Percentiles rank a stretch among this genome's conserved stretches.
phyloP scores from a whole-genome alignment of 306 rosid species.

The Acacia melanoxylon region DNA sequence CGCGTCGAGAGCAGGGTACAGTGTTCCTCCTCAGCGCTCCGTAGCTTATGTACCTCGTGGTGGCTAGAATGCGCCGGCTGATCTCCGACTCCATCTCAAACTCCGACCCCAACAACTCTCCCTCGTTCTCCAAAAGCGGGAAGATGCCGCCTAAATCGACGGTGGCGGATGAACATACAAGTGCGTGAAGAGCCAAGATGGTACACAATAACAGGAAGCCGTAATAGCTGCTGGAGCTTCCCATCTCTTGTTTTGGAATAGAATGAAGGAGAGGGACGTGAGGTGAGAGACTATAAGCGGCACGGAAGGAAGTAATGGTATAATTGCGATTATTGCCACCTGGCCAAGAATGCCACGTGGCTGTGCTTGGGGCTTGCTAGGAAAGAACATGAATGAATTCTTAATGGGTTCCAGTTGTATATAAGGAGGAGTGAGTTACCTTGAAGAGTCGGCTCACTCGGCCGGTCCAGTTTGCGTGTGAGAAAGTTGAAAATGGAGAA shows the following conservation, averaged over 20 bases:
- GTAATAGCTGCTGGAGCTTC: slow-evolving; percentile 23
- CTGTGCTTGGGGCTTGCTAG: not conserved
- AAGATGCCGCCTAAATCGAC: slow-evolving; percentile 44
- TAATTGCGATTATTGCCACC: not conserved
- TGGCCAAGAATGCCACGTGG: no score
- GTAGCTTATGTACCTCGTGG: slow-evolving; percentile 72
- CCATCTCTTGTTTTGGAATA: slow-evolving; percentile 38
- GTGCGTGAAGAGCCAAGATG: slow-evolving; percentile 56
- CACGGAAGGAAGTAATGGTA: not conserved
- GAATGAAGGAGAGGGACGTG: no score
- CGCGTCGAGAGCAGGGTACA: slow-evolving; percentile 89
- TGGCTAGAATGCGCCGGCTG: slow-evolving; percentile 79
- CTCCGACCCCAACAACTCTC: slow-evolving; percentile 47
- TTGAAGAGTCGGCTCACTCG: no score
- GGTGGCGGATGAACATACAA: slow-evolving; percentile 44
- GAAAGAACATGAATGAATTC: not conserved
- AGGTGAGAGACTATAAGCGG: not conserved
- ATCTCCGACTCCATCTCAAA: slow-evolving; percentile 80
- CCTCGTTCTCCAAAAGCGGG: slow-evolving; percentile 41
- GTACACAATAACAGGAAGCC: slow-evolving; percentile 36
- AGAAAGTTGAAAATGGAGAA: not conserved
- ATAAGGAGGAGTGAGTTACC: not conserved
- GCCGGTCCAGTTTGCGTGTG: not conserved
- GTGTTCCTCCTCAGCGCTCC: slow-evolving; percentile 92
- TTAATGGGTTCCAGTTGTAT: not conserved